Base-by-base conservation (phyloP, 2,329 filamentous ascomycete genomes). In the Sordariomycetes sp. region DNA sequence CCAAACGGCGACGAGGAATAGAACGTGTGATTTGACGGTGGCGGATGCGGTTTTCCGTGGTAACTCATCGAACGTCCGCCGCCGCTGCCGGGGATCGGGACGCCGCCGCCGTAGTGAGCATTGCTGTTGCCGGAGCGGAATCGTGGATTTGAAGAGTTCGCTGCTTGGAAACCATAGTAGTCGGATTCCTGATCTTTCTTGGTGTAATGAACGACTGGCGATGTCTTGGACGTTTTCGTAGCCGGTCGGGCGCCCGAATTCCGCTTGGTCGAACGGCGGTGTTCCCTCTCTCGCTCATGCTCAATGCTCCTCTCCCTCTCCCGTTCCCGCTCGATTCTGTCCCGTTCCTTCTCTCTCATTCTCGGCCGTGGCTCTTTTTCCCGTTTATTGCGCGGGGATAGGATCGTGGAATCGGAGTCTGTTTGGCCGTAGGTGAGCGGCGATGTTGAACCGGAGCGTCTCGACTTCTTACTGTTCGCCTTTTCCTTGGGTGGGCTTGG, bases 41-140 rank as follows among this genome's bases (percentile, higher is more conserved):
- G 55, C 4, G 55, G 55, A 34, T 52, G 55, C 25, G 55, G 35
- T 51, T 42, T 56, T 3, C 55, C 55, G 36, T 56, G 55, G 48
- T 56, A 56, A 32, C 55, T 56, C 55, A 56, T 52, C 15, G 55
- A 56, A 17, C 55, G 55, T 36, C n/a, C 45, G 35, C 25, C 48
- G 50, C n/a, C 24, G 20, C 28, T 34, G 1, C 55, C 48, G 12
- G 55, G 39, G 34, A 56, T 56, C n/a, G 55, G 55, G 13, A 56
- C 55, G 6, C 55, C 55, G 20, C 45, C 45, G 34, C 28, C 28
- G 22, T 55, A 50, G 22, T 56, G 50, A 17, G 39, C 6, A 7
- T 24, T 50, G 24, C 54, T 57, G n/a, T 56, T 55, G 36, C 58
- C 57, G 45, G 57, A 58, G 35, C 55, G 60, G 22, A 59, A 61